Percentiles rank a stretch among this genome's conserved stretches.
Evolutionary conservation across 371 early-diverging fungal species (phyloP).

Genomic region (Rhizopus stolonifer): DNA sequence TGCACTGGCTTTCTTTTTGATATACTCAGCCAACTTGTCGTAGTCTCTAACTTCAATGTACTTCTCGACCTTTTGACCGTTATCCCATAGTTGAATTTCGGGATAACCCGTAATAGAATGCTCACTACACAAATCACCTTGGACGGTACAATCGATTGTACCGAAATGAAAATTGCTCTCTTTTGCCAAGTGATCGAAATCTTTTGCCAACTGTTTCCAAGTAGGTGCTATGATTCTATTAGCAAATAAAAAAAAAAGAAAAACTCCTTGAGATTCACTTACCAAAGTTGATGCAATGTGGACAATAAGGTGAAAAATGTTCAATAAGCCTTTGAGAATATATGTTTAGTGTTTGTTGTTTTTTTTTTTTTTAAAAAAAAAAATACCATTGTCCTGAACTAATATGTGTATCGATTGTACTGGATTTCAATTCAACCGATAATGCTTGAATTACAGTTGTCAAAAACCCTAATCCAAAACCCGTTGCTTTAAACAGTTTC

Average conservation of each 20-base stretch:
- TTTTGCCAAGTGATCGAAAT: constrained; percentile 24
- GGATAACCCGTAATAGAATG: constrained; percentile 62
- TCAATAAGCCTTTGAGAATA: constrained; percentile 41
- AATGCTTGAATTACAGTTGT: constrained; percentile 8
- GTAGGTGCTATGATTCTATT: constrained; percentile 41
- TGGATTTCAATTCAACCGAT: constrained; percentile 19
- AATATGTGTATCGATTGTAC: constrained; percentile 9
- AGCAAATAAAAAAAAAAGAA: not conserved
- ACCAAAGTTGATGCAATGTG: constrained; percentile 40
- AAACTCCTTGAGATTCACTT: not conserved
- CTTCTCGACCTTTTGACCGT: constrained; percentile 60
- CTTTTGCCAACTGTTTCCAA: constrained; percentile 48
- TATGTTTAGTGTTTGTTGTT: constrained; percentile 1
- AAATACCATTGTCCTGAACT: constrained; percentile 29
- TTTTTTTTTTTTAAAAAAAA: not conserved
- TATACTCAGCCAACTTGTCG: constrained; percentile 26
- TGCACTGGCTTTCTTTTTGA: constrained; percentile 20
- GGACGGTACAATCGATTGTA: constrained; percentile 75
- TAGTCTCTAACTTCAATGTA: constrained; percentile 19
- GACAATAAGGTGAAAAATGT: constrained; percentile 40
- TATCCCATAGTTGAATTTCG: constrained; percentile 61
- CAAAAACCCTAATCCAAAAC: constrained; percentile 1
- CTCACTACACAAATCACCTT: constrained; percentile 66
- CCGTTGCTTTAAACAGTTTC: not conserved
- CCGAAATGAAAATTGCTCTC: constrained; percentile 64